These are phyloP conservation scores for Ophiostoma novo-ulmi DNA, from an alignment of 2,329 filamentous ascomycete genomes.

Conservation along the genomic window DNA sequence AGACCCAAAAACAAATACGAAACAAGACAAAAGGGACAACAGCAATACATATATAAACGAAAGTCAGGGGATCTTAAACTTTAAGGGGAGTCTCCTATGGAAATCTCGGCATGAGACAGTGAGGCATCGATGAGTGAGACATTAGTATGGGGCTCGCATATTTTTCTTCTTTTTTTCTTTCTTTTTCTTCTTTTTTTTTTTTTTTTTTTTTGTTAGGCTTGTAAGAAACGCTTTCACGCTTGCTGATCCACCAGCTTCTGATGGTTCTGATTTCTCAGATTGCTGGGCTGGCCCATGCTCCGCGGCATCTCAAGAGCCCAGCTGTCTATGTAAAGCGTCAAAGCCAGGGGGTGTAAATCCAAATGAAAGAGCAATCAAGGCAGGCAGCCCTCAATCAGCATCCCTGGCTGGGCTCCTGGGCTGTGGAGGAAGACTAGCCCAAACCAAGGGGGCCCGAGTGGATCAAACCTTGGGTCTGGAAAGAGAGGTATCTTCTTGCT, in stretches of 20 bases:
- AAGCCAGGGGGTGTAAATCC: conserved; percentile 8
- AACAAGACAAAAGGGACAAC: conserved; percentile 3
- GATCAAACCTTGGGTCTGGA: conserved; percentile 10
- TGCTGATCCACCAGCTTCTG: neutral
- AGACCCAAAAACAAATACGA: neutral
- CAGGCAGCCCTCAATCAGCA: conserved; percentile 4
- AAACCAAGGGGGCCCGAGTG: conserved; percentile 12
- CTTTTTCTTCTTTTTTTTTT: neutral
- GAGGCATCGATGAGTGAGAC: conserved; percentile 4
- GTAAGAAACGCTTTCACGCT: neutral
- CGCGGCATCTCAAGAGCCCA: neutral
- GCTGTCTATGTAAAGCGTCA: neutral
- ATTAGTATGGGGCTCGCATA: conserved; percentile 7
- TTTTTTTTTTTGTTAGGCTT: neutral
- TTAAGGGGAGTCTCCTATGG: neutral
- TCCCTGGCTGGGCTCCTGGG: conserved; percentile 9
- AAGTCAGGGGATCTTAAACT: conserved; percentile 8
- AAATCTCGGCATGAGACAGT: conserved; percentile 12
- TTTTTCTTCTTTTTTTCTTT: neutral
- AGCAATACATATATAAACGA: conserved; percentile 1
- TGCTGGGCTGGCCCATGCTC: neutral
- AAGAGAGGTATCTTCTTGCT: neutral
- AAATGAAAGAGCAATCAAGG: conserved; percentile 7
- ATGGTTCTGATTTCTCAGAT: neutral
- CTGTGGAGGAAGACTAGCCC: conserved; percentile 15